Conservation (phyloP, 2,329 filamentous ascomycete genomes). For the Aspergillus niger region DNA sequence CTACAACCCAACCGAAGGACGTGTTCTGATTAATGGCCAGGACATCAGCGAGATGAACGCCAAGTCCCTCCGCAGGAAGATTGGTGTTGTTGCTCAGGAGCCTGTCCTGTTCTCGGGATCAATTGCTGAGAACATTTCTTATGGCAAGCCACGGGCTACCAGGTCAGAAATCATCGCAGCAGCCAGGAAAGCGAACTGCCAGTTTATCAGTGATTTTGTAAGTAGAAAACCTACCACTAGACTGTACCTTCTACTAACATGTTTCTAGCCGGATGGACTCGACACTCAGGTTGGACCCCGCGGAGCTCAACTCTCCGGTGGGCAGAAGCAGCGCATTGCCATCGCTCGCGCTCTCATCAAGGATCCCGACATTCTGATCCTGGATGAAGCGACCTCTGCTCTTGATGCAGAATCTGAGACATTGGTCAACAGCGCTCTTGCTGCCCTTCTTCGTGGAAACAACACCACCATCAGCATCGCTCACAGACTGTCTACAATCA, state of each 20-base stretch:
- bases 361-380: conserved; percentile 91
- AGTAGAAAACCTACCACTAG: conserved; percentile 34
- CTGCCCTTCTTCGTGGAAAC: conserved; percentile 75
- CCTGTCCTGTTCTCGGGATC: conserved; percentile 85
- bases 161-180: conserved; percentile 81
- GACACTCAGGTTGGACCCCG: conserved; percentile 92
- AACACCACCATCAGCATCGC: conserved; percentile 98
- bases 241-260: conserved; percentile 16
- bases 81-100: conserved; percentile 94
- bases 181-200: conserved; percentile 89
- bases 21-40: conserved; percentile 78
- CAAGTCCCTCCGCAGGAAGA: conserved; percentile 87
- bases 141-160: conserved; percentile 78
- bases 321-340: conserved; percentile 96
- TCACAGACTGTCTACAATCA: conserved; percentile 93
- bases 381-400: conserved; percentile 95
- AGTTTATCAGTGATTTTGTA: conserved; percentile 91
- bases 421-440: conserved; percentile 87
- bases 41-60: conserved; percentile 87
- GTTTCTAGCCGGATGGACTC: conserved; percentile 73
- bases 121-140: conserved; percentile 82
- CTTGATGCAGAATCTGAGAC: conserved; percentile 97
- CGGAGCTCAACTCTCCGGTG: conserved; percentile 90
- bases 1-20: conserved; percentile 77
- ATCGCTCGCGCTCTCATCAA: conserved; percentile 94